Conservation (phyloP, 371 early-diverging fungal genomes). For the Mortierella sp. region DNA sequence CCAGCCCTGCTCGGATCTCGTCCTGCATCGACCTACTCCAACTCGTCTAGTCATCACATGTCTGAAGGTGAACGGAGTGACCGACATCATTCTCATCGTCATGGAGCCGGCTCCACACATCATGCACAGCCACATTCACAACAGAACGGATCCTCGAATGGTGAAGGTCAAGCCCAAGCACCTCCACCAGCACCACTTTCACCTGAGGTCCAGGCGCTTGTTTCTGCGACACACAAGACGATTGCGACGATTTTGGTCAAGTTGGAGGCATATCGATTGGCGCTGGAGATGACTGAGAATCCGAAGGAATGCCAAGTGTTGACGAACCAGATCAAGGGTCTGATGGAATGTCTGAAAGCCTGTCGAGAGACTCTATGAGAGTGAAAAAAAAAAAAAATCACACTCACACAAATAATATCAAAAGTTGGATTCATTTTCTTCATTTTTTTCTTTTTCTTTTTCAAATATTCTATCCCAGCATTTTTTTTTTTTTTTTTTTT, state of each 20-base stretch:
- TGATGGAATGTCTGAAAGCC: constrained; percentile 52
- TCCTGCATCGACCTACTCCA: constrained; percentile 37
- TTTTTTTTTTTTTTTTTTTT: no score
- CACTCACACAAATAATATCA: no score
- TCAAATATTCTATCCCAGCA: no score
- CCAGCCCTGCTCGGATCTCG: constrained; percentile 12
- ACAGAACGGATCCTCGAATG: neutral
- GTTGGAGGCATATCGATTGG: constrained; percentile 38
- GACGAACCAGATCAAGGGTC: constrained; percentile 46
- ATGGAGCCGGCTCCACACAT: constrained; percentile 2
- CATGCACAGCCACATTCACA: neutral
- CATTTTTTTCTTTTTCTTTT: no score
- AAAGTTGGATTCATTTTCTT: no score
- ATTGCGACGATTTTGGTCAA: constrained; percentile 47
- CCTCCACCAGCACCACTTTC: constrained; percentile 36
- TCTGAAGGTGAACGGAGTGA: constrained; percentile 15
- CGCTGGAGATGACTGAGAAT: constrained; percentile 41
- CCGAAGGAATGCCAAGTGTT: constrained; percentile 47
- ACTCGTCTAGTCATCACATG: constrained; percentile 34
- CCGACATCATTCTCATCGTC: neutral
- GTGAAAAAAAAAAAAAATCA: neutral
- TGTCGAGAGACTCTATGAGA: constrained; percentile 41
- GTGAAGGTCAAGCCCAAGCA: constrained; percentile 13
- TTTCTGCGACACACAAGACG: constrained; percentile 46
- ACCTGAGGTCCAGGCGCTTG: constrained; percentile 43